Evolutionary conservation across 2,329 filamentous ascomycete species (phyloP).

Genomic region (Pseudocercospora ulei): DNA sequence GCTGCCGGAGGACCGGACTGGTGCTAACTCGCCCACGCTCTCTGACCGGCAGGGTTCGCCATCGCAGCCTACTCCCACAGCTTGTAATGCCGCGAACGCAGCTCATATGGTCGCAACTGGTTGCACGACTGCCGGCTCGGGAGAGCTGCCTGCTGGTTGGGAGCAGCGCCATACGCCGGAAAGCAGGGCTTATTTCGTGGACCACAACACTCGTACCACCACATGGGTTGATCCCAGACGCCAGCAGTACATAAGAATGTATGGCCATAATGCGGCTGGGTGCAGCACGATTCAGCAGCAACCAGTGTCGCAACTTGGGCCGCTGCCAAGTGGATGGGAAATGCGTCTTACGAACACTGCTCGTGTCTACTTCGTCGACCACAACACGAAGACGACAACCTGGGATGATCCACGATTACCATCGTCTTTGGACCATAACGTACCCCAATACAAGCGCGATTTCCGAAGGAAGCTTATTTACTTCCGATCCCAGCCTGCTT

Average conservation of each 20-base stretch:
- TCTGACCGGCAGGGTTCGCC: conserved; percentile 36
- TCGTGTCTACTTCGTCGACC: conserved; percentile 95
- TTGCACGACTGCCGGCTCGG: conserved; percentile 84
- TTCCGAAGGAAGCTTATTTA: conserved; percentile 97
- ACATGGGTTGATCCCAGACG: conserved; percentile 97
- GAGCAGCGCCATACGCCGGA: conserved; percentile 93
- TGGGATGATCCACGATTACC: conserved; percentile 96
- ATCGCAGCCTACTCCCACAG: conserved; percentile 31
- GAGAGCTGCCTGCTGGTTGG: conserved; percentile 91
- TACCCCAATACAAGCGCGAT: conserved; percentile 98
- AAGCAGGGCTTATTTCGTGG: conserved; percentile 90
- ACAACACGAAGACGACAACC: conserved; percentile 98
- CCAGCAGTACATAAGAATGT: conserved; percentile 98
- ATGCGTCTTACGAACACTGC: conserved; percentile 98
- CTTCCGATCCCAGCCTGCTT: conserved; percentile 93
- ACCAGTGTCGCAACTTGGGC: conserved; percentile 90
- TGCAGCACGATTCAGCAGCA: conserved; percentile 90
- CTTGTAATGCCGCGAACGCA: conserved; percentile 43
- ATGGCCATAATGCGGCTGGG: conserved; percentile 68
- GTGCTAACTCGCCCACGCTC: conserved; percentile 78
- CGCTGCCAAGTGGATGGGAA: conserved; percentile 94
- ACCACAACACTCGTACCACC: conserved; percentile 95
- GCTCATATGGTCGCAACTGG: conserved; percentile 90
- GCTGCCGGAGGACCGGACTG: conserved; percentile 87
- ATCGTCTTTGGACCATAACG: conserved; percentile 93